A percentile compares a stretch with the other conserved stretches of the same genome.
Conservation (phyloP, 768 basidiomycete species). For the Tricholoma furcatifolium region DNA sequence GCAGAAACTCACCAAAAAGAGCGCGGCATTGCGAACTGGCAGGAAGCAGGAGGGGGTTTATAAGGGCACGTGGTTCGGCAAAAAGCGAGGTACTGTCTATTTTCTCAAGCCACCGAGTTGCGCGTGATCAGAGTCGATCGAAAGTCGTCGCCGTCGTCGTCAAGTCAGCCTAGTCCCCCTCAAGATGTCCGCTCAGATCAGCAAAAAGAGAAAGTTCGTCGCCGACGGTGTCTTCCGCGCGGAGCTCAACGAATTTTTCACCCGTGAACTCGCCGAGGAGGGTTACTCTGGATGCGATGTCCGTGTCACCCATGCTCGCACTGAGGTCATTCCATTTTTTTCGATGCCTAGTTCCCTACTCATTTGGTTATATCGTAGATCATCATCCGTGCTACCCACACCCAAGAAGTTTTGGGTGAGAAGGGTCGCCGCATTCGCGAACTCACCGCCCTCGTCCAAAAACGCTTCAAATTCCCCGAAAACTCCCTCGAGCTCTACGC, state of each 20-base stretch:
- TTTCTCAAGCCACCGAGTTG: slow-evolving; percentile 24
- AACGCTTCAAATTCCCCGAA: slow-evolving; percentile 99
- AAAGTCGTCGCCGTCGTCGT: slow-evolving; percentile 12
- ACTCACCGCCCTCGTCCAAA: slow-evolving; percentile 96
- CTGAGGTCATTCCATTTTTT: slow-evolving; percentile 53
- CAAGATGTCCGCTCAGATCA: slow-evolving; percentile 85
- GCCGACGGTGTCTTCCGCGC: slow-evolving; percentile 99
- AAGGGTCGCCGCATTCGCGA: slow-evolving; percentile 99
- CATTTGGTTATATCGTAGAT: slow-evolving; percentile 51
- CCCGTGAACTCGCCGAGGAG: slow-evolving; percentile 96
- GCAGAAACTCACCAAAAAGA: slow-evolving; percentile 8
- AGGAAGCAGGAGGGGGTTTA: not conserved
- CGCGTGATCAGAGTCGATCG: slow-evolving; percentile 11
- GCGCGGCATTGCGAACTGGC: not conserved
- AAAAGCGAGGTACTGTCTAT: slow-evolving; percentile 25
- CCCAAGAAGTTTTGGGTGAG: slow-evolving; percentile 97
- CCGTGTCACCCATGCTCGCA: slow-evolving; percentile 97
- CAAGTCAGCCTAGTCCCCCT: not conserved
- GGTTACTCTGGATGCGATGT: slow-evolving; percentile 99
- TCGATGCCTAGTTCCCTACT: not conserved
- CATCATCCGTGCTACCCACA: slow-evolving; percentile 99
- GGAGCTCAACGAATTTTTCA: slow-evolving; percentile 99
- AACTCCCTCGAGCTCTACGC: slow-evolving; percentile 98
- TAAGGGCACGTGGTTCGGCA: slow-evolving; percentile 20
- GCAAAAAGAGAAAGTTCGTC: slow-evolving; percentile 98